A percentile compares a stretch with the other conserved stretches of the same genome.
Evolutionary conservation across 345 rosid species (phyloP).

Genomic region (Bretschneidera sinensis): DNA sequence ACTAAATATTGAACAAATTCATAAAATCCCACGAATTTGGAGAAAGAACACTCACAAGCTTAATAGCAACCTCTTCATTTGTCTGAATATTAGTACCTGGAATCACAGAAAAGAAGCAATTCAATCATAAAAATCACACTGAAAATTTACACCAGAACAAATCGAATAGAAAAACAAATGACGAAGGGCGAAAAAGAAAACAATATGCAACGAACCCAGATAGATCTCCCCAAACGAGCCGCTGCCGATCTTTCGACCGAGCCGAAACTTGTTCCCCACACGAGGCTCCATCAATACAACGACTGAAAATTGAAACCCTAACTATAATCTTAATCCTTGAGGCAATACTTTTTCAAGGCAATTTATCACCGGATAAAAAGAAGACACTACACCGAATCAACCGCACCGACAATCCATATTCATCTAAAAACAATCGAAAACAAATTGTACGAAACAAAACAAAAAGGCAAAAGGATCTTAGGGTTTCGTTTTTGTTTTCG

Average conservation of each 20-base stretch:
- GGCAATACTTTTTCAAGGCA: neutral
- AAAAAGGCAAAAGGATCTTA: conserved; percentile 18
- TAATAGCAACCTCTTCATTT: conserved; percentile 93
- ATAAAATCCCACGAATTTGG: neutral
- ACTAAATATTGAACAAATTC: neutral
- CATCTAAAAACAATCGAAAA: neutral
- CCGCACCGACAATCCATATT: conserved; percentile 22
- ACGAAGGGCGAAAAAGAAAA: conserved; percentile 1
- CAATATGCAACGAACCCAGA: conserved; percentile 50
- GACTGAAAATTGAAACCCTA: conserved; percentile 24
- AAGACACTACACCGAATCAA: conserved; percentile 18
- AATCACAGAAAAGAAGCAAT: neutral
- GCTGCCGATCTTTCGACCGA: conserved; percentile 94
- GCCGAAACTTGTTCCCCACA: conserved; percentile 83
- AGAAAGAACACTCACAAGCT: conserved; percentile 64
- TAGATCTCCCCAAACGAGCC: conserved; percentile 98
- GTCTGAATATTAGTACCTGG: conserved; percentile 80
- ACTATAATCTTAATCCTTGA: conserved; percentile 15
- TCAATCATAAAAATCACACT: neutral
- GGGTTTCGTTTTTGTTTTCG: conserved; percentile 3
- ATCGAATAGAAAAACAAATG: neutral
- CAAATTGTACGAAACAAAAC: neutral
- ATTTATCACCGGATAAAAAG: neutral
- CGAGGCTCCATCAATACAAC: conserved; percentile 64
- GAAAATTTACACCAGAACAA: neutral